A percentile compares a stretch with the other conserved stretches of the same genome.
These are phyloP conservation scores for Bolboschoenoplectus hybrid DNA, from an alignment of 202 grass and related monocot species.

Conservation along the genomic window DNA sequence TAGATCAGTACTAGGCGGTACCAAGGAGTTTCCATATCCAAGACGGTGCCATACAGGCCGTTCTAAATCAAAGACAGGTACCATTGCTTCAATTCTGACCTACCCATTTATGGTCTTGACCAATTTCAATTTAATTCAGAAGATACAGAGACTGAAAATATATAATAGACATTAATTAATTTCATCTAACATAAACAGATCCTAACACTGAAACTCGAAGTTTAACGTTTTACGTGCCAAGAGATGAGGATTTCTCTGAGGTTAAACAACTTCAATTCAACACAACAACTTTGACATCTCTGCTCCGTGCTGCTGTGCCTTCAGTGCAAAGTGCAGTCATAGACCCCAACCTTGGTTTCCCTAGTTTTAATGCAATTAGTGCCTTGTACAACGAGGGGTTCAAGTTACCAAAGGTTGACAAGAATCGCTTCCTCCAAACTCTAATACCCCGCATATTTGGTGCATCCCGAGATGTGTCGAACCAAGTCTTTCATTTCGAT, in stretches of 20 bases:
- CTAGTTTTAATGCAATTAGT: conserved; percentile 61
- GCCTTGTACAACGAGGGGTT: conserved; percentile 72
- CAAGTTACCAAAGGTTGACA: conserved; percentile 37
- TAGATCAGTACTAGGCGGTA: conserved; percentile 62
- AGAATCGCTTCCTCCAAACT: conserved; percentile 43
- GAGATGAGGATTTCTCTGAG: conserved; percentile 76
- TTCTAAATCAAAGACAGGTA: conserved; percentile 41
- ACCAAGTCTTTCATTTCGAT: conserved; percentile 50
- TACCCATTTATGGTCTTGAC: not conserved
- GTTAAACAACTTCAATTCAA: conserved; percentile 60
- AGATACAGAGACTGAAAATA: not conserved
- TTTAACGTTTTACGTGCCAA: conserved; percentile 52
- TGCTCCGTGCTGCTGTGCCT: conserved; percentile 56
- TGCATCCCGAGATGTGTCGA: conserved; percentile 38
- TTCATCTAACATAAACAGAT: conserved; percentile 41
- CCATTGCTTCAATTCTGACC: not conserved
- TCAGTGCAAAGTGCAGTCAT: conserved; percentile 45
- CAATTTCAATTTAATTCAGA: not conserved
- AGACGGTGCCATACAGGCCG: conserved; percentile 74
- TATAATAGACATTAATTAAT: not conserved
- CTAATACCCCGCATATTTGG: conserved; percentile 49
- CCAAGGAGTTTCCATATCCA: conserved; percentile 62
- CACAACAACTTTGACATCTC: conserved; percentile 39
- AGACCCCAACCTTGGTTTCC: conserved; percentile 42
- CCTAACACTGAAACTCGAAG: conserved; percentile 53